Base-by-base conservation (phyloP, 257 asterid genomes). In the Fraxinus anomala region DNA sequence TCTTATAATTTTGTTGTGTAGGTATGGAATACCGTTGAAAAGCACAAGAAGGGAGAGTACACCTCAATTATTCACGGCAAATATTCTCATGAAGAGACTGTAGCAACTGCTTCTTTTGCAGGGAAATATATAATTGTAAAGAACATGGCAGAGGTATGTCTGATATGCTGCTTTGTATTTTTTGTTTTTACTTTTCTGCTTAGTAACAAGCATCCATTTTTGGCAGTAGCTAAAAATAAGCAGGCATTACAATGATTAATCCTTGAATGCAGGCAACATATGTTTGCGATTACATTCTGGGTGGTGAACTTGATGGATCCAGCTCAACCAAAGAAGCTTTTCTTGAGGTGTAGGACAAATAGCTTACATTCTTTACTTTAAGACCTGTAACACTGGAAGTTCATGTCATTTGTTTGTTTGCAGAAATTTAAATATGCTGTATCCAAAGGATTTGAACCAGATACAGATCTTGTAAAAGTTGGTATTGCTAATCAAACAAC, bases 401-500 rank as follows among this genome's bases (percentile, higher is more conserved):
- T 44, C 31, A 80, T 63, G 72, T 19, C 69, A 30, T 59, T 70
- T 70, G 37, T 85, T 78, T 78, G 42, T 76, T 70, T 85, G 88
- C 91, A 96, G 99, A 96, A 93, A 91, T 96, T 92, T 77, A 93
- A 96, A 80, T 71, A 36, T 82, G 98, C 97, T 0, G 87, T 92
- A 72, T 96, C 99, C 72, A 21, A 89, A 70, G 99, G 98, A 75
- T 96, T 96, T 80, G 97, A 94, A 85, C 98, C 98, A 14, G 97
- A 89, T 81, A 74, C 26, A 56, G 98, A 96, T 83, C 97, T 96
- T 69, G 85, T 80, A 24, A 96, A 92, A 92, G 82, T 86, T 82
- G 99, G 99, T 78, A 90, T 96, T 83, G 99, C 99, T n/a, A 96
- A 96, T 86, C 99, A 96, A 87, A 96, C 99, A 59, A 96, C 99